Percentiles rank a stretch among this genome's conserved stretches.
Evolutionary conservation across 2,329 filamentous ascomycete genomes (phyloP).

Genomic region (Magnaporthales sp.): DNA sequence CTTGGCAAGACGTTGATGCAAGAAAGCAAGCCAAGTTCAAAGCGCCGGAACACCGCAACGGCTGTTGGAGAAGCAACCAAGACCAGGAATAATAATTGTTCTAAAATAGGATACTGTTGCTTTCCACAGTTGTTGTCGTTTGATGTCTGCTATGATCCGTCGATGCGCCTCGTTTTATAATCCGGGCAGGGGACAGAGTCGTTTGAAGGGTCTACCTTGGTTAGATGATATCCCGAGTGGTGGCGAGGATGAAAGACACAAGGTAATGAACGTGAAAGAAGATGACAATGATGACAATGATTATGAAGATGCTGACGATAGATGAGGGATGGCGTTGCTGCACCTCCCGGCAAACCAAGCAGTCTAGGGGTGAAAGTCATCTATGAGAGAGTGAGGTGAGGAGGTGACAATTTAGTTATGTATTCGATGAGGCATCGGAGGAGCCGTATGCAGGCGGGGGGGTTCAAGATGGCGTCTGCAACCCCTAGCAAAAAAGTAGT

Average conservation of each 20-base stretch:
- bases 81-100: neutral
- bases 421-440: neutral
- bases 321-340: neutral
- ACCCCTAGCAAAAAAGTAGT: neutral
- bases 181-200: neutral
- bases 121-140: neutral
- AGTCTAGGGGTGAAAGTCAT: neutral
- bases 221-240: neutral
- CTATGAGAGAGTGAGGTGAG: neutral
- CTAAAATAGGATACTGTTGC: neutral
- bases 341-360: neutral
- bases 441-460: neutral
- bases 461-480: neutral
- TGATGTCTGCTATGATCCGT: neutral
- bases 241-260: neutral
- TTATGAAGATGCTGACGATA: neutral
- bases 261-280: neutral
- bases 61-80: neutral
- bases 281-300: neutral
- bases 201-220: neutral
- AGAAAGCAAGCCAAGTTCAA: slow-evolving; percentile 3
- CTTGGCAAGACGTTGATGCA: neutral
- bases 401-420: neutral
- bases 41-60: slow-evolving; percentile 2
- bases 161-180: neutral